phyloP scores from a whole-genome alignment of 179 eudicot genomes.

The Gypsophila paniculata region DNA sequence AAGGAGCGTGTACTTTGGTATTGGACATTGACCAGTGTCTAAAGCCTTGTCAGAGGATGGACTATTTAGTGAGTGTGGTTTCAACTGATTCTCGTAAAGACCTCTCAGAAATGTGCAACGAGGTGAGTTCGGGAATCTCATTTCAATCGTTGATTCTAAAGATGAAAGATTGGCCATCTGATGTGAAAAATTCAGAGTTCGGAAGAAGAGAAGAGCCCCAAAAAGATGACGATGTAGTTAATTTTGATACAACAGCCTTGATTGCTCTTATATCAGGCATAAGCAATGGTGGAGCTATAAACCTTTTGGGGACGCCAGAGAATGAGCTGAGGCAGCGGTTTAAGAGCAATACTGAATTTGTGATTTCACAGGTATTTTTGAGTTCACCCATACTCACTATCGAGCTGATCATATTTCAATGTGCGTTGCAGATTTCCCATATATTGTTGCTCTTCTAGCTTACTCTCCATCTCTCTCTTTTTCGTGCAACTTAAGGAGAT shows the following conservation, averaged over 20 bases:
- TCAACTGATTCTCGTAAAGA: conserved; percentile 20
- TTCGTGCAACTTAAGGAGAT: not conserved
- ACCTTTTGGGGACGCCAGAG: conserved; percentile 60
- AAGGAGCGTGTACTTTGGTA: conserved; percentile 43
- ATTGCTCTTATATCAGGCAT: conserved; percentile 83
- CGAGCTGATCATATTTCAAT: not conserved
- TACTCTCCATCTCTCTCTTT: not conserved
- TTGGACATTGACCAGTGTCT: conserved; percentile 37
- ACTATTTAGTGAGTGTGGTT: conserved; percentile 18
- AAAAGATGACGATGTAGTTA: conserved; percentile 41
- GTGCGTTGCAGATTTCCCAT: not conserved
- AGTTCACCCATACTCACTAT: not conserved
- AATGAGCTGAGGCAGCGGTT: conserved; percentile 53
- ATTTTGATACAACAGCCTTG: conserved; percentile 89
- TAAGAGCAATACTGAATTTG: conserved; percentile 70
- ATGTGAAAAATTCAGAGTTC: conserved; percentile 25
- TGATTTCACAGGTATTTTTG: conserved; percentile 66
- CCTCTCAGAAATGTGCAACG: conserved; percentile 16
- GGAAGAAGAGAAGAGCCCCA: conserved; percentile 13
- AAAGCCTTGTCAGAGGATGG: conserved; percentile 25
- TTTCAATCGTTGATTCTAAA: conserved; percentile 45
- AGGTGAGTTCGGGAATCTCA: conserved; percentile 32
- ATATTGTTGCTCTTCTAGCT: not conserved
- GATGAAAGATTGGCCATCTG: conserved; percentile 40
- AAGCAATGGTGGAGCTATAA: conserved; percentile 63